Conservation (phyloP, 495 filamentous ascomycete species). For the Astrothelium subdiscretum region DNA sequence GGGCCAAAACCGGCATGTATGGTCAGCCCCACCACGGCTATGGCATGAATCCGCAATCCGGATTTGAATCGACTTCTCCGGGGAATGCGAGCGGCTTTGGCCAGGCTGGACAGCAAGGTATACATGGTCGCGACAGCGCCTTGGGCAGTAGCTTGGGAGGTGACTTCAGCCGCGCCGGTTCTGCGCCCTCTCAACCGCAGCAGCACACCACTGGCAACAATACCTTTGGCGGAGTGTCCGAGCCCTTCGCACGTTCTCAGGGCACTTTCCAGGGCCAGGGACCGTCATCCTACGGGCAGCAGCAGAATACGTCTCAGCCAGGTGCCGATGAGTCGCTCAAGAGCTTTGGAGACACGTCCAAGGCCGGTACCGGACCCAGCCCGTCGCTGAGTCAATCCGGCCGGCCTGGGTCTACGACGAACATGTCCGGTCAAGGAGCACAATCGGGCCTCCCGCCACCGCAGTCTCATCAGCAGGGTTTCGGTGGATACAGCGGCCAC, state of each 20-base stretch:
- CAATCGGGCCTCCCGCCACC: constrained; percentile 63
- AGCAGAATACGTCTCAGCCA: constrained; percentile 45
- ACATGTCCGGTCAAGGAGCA: constrained; percentile 43
- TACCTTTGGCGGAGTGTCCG: constrained; percentile 62
- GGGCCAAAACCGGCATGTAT: constrained; percentile 63
- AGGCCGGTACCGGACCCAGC: constrained; percentile 63
- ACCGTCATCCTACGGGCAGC: constrained; percentile 52
- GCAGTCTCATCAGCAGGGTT: constrained; percentile 58
- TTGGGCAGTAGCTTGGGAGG: constrained; percentile 49
- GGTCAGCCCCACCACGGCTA: constrained; percentile 67
- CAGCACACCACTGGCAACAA: constrained; percentile 47
- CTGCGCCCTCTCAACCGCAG: constrained; percentile 59
- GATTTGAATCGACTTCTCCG: constrained; percentile 69
- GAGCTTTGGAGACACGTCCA: constrained; percentile 58
- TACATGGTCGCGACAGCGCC: constrained; percentile 38
- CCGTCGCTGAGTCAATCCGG: constrained; percentile 70
- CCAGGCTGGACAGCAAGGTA: constrained; percentile 12
- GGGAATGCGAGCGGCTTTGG: constrained; percentile 60
- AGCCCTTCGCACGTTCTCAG: constrained; percentile 62
- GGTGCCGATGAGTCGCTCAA: constrained; percentile 62
- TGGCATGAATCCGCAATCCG: constrained; percentile 54
- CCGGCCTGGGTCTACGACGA: constrained; percentile 76
- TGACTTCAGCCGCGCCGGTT: constrained; percentile 67
- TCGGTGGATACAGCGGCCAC: constrained; percentile 64
- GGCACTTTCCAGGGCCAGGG: constrained; percentile 54